These are phyloP conservation scores for Saturnispora dispora DNA, from an alignment of 805 yeast species.

Conservation along the genomic window DNA sequence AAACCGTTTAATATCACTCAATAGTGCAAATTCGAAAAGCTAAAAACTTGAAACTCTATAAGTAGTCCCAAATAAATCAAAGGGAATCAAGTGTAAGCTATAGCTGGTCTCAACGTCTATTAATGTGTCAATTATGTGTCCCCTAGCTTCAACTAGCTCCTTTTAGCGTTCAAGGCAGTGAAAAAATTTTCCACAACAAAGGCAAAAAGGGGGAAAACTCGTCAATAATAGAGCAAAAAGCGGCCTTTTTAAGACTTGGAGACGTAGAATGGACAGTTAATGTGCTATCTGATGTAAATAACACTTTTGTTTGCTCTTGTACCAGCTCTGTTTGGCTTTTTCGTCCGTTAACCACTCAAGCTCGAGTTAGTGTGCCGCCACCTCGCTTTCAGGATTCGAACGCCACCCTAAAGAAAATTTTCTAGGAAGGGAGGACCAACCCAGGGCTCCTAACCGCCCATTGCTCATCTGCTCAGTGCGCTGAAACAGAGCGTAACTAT, in stretches of 20 bases:
- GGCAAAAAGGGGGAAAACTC: not conserved
- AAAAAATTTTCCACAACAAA: constrained; percentile 1
- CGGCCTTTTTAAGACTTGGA: not conserved
- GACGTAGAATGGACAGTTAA: not conserved
- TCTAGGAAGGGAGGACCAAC: not conserved
- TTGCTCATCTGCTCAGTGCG: constrained; percentile 7
- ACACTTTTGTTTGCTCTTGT: not conserved
- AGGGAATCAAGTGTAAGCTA: not conserved
- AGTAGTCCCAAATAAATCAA: no score
- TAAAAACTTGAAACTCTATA: no score
- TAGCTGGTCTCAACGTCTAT: not conserved
- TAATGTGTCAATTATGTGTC: not conserved
- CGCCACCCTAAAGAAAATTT: not conserved
- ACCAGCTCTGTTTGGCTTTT: not conserved
- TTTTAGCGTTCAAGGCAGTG: constrained; percentile 1
- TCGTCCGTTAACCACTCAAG: not conserved
- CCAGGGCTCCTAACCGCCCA: constrained; percentile 6
- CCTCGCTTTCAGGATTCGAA: constrained; percentile 6
- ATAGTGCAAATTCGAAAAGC: no score
- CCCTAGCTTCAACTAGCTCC: not conserved
- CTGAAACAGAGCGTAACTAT: not conserved
- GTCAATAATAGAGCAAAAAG: not conserved
- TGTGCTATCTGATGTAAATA: not conserved
- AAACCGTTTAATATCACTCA: not conserved
- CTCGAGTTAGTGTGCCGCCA: not conserved